Percentiles rank a stretch among this genome's conserved stretches.
Conservation (phyloP, 2,329 filamentous ascomycete genomes). For the Septoria petroselini region DNA sequence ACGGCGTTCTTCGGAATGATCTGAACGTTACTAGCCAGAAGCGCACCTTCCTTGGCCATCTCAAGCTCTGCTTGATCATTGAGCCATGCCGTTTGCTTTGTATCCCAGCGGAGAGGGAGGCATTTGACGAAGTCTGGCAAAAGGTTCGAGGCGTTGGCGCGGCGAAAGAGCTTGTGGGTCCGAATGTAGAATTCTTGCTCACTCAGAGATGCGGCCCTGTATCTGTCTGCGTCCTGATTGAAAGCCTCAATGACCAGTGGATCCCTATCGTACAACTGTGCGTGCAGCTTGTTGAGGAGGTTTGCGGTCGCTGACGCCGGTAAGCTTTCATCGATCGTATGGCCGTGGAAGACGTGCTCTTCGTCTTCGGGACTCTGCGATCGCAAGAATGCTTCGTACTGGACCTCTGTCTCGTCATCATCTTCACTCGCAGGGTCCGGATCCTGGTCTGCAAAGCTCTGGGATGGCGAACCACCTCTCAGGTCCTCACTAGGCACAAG, state of each 20-base stretch:
- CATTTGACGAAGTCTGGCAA: conserved; percentile 19
- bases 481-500: no score
- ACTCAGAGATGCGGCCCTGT: conserved; percentile 11
- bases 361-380: neutral
- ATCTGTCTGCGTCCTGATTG: conserved; percentile 1
- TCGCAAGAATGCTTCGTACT: neutral
- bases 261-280: conserved; percentile 8
- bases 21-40: no score
- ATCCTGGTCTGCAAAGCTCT: no score
- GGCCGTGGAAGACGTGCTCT: neutral
- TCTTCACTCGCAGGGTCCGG: no score
- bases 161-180: conserved; percentile 21
- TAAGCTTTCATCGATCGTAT: neutral
- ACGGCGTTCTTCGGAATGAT: neutral
- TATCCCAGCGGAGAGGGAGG: conserved; percentile 21
- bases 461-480: no score
- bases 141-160: conserved; percentile 12
- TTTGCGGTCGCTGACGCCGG: neutral
- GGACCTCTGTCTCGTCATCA: no score
- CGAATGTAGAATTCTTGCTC: conserved; percentile 22
- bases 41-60: conserved; percentile 4
- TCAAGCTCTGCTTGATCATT: conserved; percentile 7
- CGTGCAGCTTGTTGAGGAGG: conserved; percentile 18
- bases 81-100: conserved; percentile 17
- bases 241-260: conserved; percentile 13